phyloP scores from a whole-genome alignment of 2,329 filamentous ascomycete species.

The Lanzia echinophila region DNA sequence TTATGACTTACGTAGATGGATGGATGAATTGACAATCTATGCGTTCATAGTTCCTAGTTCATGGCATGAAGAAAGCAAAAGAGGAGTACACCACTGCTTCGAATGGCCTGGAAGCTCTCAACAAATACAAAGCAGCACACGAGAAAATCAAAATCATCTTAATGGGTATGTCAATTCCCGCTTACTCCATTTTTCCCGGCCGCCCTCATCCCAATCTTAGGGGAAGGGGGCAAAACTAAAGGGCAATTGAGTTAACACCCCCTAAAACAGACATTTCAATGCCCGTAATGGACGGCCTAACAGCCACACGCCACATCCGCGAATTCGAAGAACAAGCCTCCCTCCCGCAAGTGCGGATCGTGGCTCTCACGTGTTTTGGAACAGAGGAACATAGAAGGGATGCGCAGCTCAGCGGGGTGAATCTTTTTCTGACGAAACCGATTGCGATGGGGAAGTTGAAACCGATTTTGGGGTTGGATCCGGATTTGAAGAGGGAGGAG shows the following conservation, averaged over 20 bases:
- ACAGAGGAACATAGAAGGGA: constrained; percentile 40
- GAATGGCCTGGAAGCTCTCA: constrained; percentile 41
- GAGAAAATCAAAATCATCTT: constrained; percentile 26
- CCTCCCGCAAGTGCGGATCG: constrained; percentile 37
- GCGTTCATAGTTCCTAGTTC: constrained; percentile 20
- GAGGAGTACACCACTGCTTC: constrained; percentile 31
- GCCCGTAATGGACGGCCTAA: constrained; percentile 46
- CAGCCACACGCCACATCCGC: constrained; percentile 41
- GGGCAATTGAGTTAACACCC: not conserved
- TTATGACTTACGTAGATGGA: too few species aligned
- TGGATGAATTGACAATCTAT: too few species aligned
- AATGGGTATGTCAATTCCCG: constrained; percentile 25
- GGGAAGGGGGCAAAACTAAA: too few species aligned
- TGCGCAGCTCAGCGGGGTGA: constrained; percentile 43
- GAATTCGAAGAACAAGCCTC: constrained; percentile 37
- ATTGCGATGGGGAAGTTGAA: constrained; percentile 28
- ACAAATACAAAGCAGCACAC: constrained; percentile 22
- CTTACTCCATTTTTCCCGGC: not conserved
- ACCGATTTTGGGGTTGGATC: constrained; percentile 16
- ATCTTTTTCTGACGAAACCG: constrained; percentile 47
- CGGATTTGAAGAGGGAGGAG: not conserved
- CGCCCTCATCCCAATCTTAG: not conserved
- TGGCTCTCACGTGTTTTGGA: constrained; percentile 46
- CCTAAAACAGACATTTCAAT: constrained; percentile 42
- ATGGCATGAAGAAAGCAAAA: constrained; percentile 20